Conservation (phyloP, 2,329 filamentous ascomycete genomes). For the Capronia coronata region DNA sequence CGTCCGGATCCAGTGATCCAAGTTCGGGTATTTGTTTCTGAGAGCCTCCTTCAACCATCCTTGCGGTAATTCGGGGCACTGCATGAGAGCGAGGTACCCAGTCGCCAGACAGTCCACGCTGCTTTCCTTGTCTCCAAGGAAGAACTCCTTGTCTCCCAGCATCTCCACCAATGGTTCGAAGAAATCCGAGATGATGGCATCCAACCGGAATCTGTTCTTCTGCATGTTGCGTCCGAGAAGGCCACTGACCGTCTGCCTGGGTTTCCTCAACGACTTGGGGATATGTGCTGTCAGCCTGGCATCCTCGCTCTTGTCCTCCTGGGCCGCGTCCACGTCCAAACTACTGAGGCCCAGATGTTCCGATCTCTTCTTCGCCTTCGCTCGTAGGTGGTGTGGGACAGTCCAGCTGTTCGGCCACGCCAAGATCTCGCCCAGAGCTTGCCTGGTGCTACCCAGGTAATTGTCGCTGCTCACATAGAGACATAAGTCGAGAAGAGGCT, state of each 20-base stretch:
- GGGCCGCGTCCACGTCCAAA: conserved; percentile 54
- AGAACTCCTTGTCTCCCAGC: conserved; percentile 50
- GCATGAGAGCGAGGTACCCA: conserved; percentile 71
- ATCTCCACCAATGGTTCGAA: conserved; percentile 64
- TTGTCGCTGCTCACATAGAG: conserved; percentile 88
- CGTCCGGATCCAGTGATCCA: conserved; percentile 43
- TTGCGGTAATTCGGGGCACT: conserved; percentile 55
- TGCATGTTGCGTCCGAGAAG: conserved; percentile 63
- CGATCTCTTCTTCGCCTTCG: conserved; percentile 63
- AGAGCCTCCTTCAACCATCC: conserved; percentile 57
- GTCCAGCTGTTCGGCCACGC: conserved; percentile 86
- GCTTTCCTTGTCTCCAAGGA: conserved; percentile 48
- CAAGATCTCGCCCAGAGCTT: conserved; percentile 72
- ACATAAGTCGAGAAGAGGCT: conserved; percentile 72
- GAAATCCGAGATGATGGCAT: conserved; percentile 63
- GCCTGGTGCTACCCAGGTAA: conserved; percentile 69
- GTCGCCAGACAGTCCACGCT: conserved; percentile 72
- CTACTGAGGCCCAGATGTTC: conserved; percentile 62
- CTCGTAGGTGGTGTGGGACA: conserved; percentile 65
- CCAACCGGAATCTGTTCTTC: conserved; percentile 66
- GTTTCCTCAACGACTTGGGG: conserved; percentile 47
- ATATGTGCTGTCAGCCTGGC: conserved; percentile 32
- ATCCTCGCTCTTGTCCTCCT: conserved; percentile 35
- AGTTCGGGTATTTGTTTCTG: conserved; percentile 41
- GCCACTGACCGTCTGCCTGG: conserved; percentile 54